Evolutionary conservation across 306 rosid genomes (phyloP).

Genomic region (Chamaecrista fasciculata): DNA sequence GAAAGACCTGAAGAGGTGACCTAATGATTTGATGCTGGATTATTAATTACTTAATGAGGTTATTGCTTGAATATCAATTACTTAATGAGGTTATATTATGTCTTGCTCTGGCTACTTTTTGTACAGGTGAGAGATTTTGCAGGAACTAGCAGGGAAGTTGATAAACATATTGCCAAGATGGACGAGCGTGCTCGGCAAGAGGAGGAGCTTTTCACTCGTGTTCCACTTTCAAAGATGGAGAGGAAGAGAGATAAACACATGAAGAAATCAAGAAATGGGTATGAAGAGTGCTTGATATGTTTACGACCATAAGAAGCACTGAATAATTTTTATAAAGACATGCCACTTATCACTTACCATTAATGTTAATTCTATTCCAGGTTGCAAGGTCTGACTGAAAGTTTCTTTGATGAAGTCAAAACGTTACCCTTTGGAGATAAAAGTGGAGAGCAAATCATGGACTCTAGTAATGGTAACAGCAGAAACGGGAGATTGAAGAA

Average conservation of each 20-base stretch:
- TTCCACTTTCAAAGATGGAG: constrained; percentile 70
- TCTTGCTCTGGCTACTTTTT: constrained; percentile 29
- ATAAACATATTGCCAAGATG: constrained; percentile 51
- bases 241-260: constrained; percentile 70
- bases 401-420: constrained; percentile 78
- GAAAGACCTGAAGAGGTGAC: constrained; percentile 90
- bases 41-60: constrained; percentile 7
- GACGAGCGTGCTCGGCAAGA: constrained; percentile 72
- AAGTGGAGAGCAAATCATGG: constrained; percentile 37
- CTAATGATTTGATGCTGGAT: constrained; percentile 14
- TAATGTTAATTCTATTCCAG: constrained; percentile 40
- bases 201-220: constrained; percentile 79
- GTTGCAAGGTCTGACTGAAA: constrained; percentile 76
- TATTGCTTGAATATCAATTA: not conserved
- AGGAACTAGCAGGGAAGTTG: constrained; percentile 70
- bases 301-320: constrained; percentile 4
- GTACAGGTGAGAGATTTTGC: constrained; percentile 58
- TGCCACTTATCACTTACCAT: not conserved
- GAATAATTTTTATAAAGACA: not conserved
- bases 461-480: constrained; percentile 37
- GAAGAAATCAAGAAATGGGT: constrained; percentile 84
- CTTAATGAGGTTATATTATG: constrained; percentile 17
- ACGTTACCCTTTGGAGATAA: constrained; percentile 61
- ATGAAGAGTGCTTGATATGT: constrained; percentile 21
- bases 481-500: constrained; percentile 54